Evolutionary conservation across 225 moss, liverwort and hornwort genomes (phyloP).

Genomic region (Straminergon stramineum): DNA sequence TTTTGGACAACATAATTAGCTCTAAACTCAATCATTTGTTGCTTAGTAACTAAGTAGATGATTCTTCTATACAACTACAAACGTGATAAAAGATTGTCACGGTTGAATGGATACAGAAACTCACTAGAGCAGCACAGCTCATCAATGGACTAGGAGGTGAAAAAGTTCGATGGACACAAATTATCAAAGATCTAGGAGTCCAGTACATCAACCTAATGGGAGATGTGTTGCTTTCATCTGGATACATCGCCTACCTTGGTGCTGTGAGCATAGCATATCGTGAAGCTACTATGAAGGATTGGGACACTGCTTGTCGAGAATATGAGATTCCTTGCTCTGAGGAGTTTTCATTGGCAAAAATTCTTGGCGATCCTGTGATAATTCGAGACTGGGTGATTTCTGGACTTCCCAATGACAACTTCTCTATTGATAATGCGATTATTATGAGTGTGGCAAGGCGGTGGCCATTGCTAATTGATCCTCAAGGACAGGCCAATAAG

Average conservation of each 20-base stretch:
- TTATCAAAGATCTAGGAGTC: conserved; percentile 39
- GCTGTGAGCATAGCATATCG: conserved; percentile 62
- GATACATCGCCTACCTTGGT: conserved; percentile 76
- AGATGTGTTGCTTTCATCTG: conserved; percentile 61
- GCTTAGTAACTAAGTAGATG: background rate
- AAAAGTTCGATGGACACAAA: conserved; percentile 60
- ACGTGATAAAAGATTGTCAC: background rate
- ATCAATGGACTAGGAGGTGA: conserved; percentile 76
- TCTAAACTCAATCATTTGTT: background rate
- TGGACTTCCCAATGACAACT: conserved; percentile 76
- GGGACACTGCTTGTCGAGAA: conserved; percentile 42
- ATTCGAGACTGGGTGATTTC: conserved; percentile 75
- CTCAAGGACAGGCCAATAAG: conserved; percentile 79
- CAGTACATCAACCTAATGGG: conserved; percentile 45
- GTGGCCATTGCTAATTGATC: conserved; percentile 75
- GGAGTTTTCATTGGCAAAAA: conserved; percentile 38
- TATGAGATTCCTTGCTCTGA: conserved; percentile 64
- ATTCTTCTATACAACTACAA: background rate
- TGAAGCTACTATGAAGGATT: conserved; percentile 31
- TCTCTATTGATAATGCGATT: conserved; percentile 73
- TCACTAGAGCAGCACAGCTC: conserved; percentile 51
- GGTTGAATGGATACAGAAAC: conserved; percentile 32
- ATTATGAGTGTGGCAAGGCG: conserved; percentile 67
- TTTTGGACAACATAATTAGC: accelerated
- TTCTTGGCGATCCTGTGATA: conserved; percentile 49